Base-by-base conservation (phyloP, 768 basidiomycete genomes). In the Phallus indusiatus region DNA sequence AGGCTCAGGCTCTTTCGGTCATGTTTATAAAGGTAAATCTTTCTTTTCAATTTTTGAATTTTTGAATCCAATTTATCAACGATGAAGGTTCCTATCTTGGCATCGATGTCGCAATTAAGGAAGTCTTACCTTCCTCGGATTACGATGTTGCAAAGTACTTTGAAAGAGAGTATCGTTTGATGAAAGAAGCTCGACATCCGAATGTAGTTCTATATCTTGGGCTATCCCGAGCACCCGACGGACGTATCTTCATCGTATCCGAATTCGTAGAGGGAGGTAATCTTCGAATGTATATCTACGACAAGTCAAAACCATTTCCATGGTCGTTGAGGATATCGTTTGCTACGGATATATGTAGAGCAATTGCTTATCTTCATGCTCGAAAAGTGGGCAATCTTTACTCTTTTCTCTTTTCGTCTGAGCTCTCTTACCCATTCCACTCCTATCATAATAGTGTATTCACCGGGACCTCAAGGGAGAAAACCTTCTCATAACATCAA, bases 121-220 rank as follows among this genome's bases (percentile, higher is more conserved):
- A 98, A 73, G 93, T 97, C 2, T 77, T 96, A 7, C 92, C 92
- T 0, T 93, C 89, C 20, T 87, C 74, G 5, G 90, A 89, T 60
- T 97, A 97, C 72, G 92, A 96, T 66, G 93, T 96, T 36, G 81
- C 86, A 65, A 99, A 98, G 73, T 98, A 98, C 75, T 95, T 98
- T 70, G 91, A 95, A 67, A 82, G 95, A n/a, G 95, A 99, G 78
- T 96, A 94, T 91, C 81, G 90, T 33, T 81, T 97, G 33, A 96
- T 97, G 93, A 92, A 93, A 67, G 90, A 93, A 75, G 87, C 88
- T 47, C 79, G 93, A 56, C 94, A 93, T 72, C 90, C 91, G 10
- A 93, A 94, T 67, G 90, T 96, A 63, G 93, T 94, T 42, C 82
- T 93, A 54, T 95, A 93, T 75, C 83, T 98, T 51, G 95, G 95